Evolutionary conservation across 2,329 filamentous ascomycete genomes (phyloP).

Genomic region (Teratosphaeria gauchensis): DNA sequence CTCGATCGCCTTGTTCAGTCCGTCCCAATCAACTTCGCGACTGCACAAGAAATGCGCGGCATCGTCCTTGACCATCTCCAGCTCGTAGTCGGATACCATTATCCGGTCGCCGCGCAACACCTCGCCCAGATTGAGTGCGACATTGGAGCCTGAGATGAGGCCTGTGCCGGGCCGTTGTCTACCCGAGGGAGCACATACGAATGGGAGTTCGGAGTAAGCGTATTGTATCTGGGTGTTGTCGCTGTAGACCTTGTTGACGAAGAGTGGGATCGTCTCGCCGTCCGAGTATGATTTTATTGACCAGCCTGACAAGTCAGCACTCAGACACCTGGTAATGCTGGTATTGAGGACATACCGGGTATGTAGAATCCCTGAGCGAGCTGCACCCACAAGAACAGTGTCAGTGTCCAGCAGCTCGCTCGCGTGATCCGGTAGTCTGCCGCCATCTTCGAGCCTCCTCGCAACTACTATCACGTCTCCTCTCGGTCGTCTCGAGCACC

Average conservation of each 20-base stretch:
- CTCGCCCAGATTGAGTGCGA: slow-evolving; percentile 77
- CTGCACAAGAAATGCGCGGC: slow-evolving; percentile 66
- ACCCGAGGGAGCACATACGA: slow-evolving; percentile 72
- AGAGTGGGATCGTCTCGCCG: slow-evolving; percentile 68
- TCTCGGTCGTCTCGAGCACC: neutral
- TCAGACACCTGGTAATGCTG: slow-evolving; percentile 1
- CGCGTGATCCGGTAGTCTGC: slow-evolving; percentile 29
- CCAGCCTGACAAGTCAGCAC: slow-evolving; percentile 49
- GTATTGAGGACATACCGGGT: slow-evolving; percentile 51
- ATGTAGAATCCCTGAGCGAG: slow-evolving; percentile 67
- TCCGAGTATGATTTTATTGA: slow-evolving; percentile 73
- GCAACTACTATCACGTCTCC: neutral
- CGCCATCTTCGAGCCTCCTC: slow-evolving; percentile 21
- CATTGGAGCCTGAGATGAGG: slow-evolving; percentile 64
- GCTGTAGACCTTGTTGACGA: slow-evolving; percentile 86
- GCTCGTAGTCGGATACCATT: slow-evolving; percentile 71
- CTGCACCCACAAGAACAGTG: slow-evolving; percentile 40
- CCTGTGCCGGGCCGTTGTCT: slow-evolving; percentile 54
- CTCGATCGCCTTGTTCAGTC: slow-evolving; percentile 58
- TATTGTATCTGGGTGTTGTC: slow-evolving; percentile 85
- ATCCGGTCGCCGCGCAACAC: slow-evolving; percentile 81
- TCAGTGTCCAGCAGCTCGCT: slow-evolving; percentile 35
- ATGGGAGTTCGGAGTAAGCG: slow-evolving; percentile 80
- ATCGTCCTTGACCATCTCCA: slow-evolving; percentile 66
- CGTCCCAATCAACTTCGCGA: slow-evolving; percentile 52